A percentile compares a stretch with the other conserved stretches of the same genome.
Evolutionary conservation across 257 asterid genomes (phyloP).

Genomic region (Solanum lycopersicoides): DNA sequence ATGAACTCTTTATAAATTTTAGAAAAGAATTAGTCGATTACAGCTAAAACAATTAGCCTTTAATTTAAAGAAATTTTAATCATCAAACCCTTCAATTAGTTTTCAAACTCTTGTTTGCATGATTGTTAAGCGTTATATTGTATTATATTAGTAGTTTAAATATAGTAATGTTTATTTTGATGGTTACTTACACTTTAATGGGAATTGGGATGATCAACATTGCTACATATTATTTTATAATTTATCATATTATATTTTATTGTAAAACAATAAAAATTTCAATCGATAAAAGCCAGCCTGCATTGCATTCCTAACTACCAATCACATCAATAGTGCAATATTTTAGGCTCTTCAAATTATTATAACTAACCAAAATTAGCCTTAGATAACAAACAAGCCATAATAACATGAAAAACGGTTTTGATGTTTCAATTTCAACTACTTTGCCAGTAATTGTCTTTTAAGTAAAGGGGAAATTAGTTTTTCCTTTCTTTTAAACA

Average conservation of each 20-base stretch:
- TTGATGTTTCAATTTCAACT: constrained; percentile 8
- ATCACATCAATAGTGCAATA: not conserved
- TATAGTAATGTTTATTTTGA: too few species aligned
- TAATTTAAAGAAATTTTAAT: not conserved
- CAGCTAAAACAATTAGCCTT: not conserved
- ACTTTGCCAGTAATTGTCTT: not conserved
- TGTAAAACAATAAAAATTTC: not conserved
- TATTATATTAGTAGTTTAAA: too few species aligned
- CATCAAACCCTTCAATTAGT: not conserved
- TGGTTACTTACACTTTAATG: too few species aligned
- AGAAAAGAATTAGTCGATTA: not conserved
- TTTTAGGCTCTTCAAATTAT: not conserved
- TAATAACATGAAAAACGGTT: not conserved
- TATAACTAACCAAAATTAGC: not conserved
- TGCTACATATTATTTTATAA: too few species aligned
- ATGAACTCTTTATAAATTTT: not conserved
- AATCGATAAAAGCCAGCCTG: not conserved
- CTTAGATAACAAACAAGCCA: not conserved
- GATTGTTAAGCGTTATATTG: too few species aligned
- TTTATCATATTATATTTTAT: too few species aligned
- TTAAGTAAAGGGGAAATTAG: not conserved
- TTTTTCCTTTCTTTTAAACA: not conserved
- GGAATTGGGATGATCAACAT: too few species aligned
- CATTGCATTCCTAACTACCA: not conserved
- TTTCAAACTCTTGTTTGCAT: not conserved